Evolutionary conservation across 208 protist species (phyloP).

Genomic region (Trichomonas vaginalis): DNA sequence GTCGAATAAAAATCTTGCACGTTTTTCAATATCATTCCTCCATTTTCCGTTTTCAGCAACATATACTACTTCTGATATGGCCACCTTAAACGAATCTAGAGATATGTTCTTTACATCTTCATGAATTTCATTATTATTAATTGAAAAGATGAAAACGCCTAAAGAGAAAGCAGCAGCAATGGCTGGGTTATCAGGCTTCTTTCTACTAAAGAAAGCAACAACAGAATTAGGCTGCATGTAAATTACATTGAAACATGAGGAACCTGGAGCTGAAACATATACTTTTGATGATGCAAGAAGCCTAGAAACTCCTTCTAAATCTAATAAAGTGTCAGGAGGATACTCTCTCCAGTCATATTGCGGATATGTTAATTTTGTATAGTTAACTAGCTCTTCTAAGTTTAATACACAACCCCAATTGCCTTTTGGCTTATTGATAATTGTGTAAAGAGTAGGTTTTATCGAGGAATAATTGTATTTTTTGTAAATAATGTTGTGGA

Average conservation of each 20-base stretch:
- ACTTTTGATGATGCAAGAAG: background rate
- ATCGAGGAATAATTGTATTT: background rate
- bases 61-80: too few relatives aligned
- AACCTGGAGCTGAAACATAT: background rate
- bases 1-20: too few relatives aligned
- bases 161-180: background rate
- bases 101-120: too few relatives aligned
- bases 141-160: too few relatives aligned
- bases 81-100: too few relatives aligned
- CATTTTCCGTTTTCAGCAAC: too few relatives aligned
- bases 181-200: background rate
- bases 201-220: background rate
- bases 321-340: background rate
- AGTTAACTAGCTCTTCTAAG: background rate
- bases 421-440: background rate
- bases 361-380: background rate
- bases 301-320: background rate
- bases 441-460: background rate
- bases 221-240: background rate
- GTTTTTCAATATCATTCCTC: too few relatives aligned
- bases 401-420: background rate
- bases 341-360: background rate
- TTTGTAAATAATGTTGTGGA: background rate
- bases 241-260: background rate
- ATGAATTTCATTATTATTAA: too few relatives aligned